Evolutionary conservation across 345 rosid genomes (phyloP).

Genomic region (Hibiscus tridactylites): DNA sequence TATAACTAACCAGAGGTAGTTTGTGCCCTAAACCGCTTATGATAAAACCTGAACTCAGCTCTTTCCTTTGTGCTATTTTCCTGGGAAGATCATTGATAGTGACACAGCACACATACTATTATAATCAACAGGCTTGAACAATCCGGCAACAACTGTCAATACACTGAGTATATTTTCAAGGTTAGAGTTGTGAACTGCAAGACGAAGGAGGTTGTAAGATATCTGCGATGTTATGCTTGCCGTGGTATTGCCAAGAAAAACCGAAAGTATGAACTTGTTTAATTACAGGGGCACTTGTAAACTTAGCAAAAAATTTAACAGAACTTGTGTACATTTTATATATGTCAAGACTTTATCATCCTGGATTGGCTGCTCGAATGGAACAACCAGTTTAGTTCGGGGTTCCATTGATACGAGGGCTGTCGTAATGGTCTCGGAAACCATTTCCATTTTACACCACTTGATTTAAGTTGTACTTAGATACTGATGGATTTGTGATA

Average conservation of each 20-base stretch:
- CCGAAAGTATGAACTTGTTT: background rate
- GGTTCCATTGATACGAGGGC: background rate
- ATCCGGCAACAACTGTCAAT: slow-evolving; percentile 16
- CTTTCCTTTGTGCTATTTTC: background rate
- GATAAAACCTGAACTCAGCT: background rate
- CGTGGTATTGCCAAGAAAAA: background rate
- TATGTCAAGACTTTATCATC: background rate
- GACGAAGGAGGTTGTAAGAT: background rate
- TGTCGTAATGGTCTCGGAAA: background rate
- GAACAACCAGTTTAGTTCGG: background rate
- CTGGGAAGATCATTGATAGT: background rate
- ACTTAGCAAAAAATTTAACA: background rate
- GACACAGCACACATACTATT: background rate
- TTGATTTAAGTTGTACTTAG: background rate
- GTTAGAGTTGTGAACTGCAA: background rate
- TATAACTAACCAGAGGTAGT: slow-evolving; percentile 3
- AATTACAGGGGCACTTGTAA: background rate
- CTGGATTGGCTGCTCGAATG: background rate
- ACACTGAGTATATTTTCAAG: slow-evolving; percentile 12
- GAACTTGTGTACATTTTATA: background rate
- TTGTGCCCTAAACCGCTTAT: background rate
- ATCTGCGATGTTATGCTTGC: background rate
- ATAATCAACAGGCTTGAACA: background rate
- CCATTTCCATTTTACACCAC: background rate
- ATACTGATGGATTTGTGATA: background rate